phyloP scores from a whole-genome alignment of 768 basidiomycete species.

The Suillus spraguei region DNA sequence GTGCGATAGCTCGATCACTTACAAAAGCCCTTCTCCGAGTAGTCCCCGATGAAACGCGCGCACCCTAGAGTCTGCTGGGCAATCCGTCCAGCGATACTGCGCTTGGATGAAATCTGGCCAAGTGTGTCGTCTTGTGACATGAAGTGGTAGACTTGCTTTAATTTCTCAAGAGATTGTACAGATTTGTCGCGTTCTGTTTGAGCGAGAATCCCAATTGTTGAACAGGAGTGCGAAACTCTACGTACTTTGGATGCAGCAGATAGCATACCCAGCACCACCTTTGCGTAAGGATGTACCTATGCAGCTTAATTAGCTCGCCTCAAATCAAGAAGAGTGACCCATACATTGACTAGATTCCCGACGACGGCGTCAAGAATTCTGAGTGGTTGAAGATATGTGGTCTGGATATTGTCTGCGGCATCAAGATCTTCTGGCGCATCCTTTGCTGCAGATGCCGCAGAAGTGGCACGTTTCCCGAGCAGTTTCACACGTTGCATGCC shows the following conservation, averaged over 20 bases:
- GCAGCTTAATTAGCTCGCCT: background rate
- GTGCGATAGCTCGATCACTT: background rate
- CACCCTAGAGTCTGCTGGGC: constrained; percentile 28
- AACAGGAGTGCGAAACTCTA: too few relatives aligned
- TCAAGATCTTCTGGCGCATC: background rate
- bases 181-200: constrained; percentile 9
- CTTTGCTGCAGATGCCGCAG: background rate
- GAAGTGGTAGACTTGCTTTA: constrained; percentile 1
- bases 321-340: background rate
- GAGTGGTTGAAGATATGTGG: constrained; percentile 4
- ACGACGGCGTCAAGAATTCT: constrained; percentile 3
- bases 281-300: constrained; percentile 14
- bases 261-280: constrained; percentile 8
- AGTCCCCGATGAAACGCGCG: constrained; percentile 30
- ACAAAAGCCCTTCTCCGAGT: constrained; percentile 27
- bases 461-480: background rate
- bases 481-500: background rate
- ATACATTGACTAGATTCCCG: background rate
- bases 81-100: constrained; percentile 3
- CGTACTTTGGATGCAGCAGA: constrained; percentile 3
- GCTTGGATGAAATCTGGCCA: background rate
- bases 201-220: background rate
- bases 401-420: background rate
- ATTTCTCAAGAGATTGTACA: background rate
- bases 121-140: background rate